Conservation (phyloP, 148 eudicot genomes). For the Limonium bicolor region DNA sequence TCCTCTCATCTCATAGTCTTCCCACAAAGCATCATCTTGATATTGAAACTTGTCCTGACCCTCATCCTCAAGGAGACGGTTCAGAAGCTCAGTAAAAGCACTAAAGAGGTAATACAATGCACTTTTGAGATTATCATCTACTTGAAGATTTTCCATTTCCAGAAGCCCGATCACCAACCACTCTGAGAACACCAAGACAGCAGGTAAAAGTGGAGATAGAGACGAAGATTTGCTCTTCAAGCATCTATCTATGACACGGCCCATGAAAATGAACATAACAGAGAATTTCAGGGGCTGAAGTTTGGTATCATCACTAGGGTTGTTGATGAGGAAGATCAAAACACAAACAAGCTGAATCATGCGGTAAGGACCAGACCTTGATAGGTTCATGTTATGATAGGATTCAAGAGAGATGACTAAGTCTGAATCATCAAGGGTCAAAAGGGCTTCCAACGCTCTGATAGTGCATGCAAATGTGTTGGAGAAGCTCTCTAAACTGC, state of each 20-base stretch:
- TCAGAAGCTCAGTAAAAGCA: constrained; percentile 47
- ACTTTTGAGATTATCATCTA: constrained; percentile 36
- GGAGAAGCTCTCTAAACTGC: constrained; percentile 59
- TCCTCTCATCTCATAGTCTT: constrained; percentile 81
- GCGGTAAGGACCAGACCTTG: constrained; percentile 73
- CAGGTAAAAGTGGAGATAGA: constrained; percentile 49
- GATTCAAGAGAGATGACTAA: constrained; percentile 42
- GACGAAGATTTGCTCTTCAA: constrained; percentile 16
- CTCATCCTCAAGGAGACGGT: constrained; percentile 19
- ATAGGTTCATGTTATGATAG: constrained; percentile 40
- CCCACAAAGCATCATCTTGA: constrained; percentile 59
- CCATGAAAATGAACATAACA: constrained; percentile 51
- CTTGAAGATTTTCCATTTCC: constrained; percentile 12
- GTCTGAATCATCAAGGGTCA: constrained; percentile 32
- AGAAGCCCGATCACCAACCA: constrained; percentile 41
- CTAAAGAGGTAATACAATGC: constrained; percentile 44
- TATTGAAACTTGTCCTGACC: constrained; percentile 9
- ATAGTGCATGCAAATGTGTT: constrained; percentile 42
- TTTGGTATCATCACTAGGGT: constrained; percentile 16
- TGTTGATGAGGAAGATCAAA: constrained; percentile 44
- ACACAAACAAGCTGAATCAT: constrained; percentile 52
- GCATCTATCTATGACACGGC: constrained; percentile 55
- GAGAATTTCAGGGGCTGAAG: constrained; percentile 29
- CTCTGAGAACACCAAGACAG: constrained; percentile 70
- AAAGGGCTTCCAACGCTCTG: constrained; percentile 41